Evolutionary conservation across 2,329 filamentous ascomycete species (phyloP), one percentile per base, ranked within the genome.

Genomic region (Aspergillus spinulosporus): DNA sequence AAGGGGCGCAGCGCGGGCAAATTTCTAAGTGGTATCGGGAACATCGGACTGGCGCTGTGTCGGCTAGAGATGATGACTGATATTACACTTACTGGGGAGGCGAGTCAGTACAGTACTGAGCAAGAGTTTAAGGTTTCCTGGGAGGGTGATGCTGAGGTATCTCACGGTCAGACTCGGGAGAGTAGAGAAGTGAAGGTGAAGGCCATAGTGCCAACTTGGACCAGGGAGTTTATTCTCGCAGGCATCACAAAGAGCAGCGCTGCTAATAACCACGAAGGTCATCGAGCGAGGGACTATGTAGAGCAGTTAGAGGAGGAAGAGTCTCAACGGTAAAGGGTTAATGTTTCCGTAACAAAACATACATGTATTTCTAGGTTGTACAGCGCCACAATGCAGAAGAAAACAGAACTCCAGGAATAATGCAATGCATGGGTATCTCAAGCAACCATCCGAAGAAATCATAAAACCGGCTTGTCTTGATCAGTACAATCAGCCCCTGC

Each of bases 11-110:
- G 86, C 59, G 86, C 88, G 0, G 94, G 93, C 43, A 96, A 90
- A 70, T 92, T 90, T 78, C 79, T 97, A 51, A 79, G 78, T 32
- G 88, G 89, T 0, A 79, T 93, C 11, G 93, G 92, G 0, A 96
- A 97, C 69, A 76, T 97, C 31, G 94, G 94, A 1, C 78, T 99
- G 51, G 93, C 87, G 2, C 76, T 97, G 63, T 97, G 93, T 70
- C 85, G 93, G 28, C 75, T 97, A 64, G 92, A 96, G 76, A 87
- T 88, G 69, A 97, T 97, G 92, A 96, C 90, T 4, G 88, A 91
- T 68, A 77, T 94, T 47, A 78, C 79, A 34, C 76, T 94, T 52
- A 88, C 88, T 2, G 88, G 86, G 55, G 85, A 88, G 60, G 82
- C 83, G 0, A 82, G 83, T 4, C 76, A 76, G 21, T 90, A 80